phyloP scores from a whole-genome alignment of 1,284 basidiomycete genomes.

The Ceratobasidium sp. region DNA sequence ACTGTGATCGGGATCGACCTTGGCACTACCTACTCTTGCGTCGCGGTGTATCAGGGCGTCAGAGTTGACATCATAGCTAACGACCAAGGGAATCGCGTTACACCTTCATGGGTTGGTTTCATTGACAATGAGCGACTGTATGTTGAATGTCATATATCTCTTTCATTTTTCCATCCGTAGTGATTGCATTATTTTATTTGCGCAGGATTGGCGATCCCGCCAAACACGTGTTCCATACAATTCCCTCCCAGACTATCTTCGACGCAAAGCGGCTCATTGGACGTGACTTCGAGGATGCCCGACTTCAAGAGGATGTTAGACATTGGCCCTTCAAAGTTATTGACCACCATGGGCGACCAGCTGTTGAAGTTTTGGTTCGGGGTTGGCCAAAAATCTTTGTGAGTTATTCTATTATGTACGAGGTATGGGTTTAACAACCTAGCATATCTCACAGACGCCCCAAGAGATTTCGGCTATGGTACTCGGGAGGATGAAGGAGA shows the following conservation, averaged over 20 bases:
- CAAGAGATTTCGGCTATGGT: conserved; percentile 9
- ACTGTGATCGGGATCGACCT: conserved; percentile 95
- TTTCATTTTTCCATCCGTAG: neutral
- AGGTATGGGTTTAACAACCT: neutral
- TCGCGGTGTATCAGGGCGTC: neutral
- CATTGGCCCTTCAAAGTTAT: conserved; percentile 68
- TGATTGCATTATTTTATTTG: neutral
- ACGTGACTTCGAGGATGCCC: neutral
- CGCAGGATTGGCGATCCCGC: neutral
- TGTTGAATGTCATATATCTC: neutral
- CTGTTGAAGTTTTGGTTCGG: conserved; percentile 69
- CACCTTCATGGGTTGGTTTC: conserved; percentile 15
- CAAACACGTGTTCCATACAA: neutral
- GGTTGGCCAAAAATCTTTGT: conserved; percentile 65
- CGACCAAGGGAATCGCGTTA: neutral
- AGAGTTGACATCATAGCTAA: neutral
- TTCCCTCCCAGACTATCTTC: conserved; percentile 1
- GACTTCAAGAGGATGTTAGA: neutral
- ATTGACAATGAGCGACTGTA: neutral
- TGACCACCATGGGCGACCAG: conserved; percentile 67
- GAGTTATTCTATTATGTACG: neutral
- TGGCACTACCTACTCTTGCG: conserved; percentile 68
- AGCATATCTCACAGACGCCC: conserved; percentile 32
- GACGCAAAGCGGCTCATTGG: conserved; percentile 1
- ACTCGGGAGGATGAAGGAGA: neutral